These are phyloP conservation scores for Syzygium aqueum DNA, from an alignment of 345 rosid species.

Conservation along the genomic window DNA sequence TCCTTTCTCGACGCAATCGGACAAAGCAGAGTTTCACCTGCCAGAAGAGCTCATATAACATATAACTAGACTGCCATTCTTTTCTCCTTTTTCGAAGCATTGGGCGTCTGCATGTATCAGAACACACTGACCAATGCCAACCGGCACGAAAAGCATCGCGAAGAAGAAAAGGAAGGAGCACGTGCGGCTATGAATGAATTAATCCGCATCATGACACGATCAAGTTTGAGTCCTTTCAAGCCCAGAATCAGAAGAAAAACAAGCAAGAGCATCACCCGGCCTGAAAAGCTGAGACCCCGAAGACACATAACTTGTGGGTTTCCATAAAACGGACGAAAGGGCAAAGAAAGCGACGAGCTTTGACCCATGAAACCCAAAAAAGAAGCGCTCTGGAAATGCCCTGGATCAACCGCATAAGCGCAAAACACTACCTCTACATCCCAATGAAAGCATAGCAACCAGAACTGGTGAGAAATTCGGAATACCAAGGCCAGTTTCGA, in stretches of 20 bases:
- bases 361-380: neutral
- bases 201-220: neutral
- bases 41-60: neutral
- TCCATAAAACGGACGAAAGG: neutral
- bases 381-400: neutral
- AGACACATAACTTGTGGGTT: neutral
- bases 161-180: neutral
- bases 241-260: neutral
- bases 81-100: neutral
- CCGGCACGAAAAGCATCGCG: neutral
- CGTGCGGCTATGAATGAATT: neutral
- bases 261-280: neutral
- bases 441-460: neutral
- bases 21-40: neutral
- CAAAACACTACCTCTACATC: neutral
- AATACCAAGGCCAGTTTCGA: neutral
- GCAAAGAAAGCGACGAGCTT: neutral
- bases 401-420: neutral
- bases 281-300: neutral
- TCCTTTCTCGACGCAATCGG: neutral
- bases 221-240: neutral
- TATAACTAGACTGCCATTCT: neutral
- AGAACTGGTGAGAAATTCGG: neutral
- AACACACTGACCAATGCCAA: neutral
- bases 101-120: neutral